Evolutionary conservation across 805 yeast genomes (phyloP), one percentile per base, ranked within the genome.

Genomic region (Kuraishia capsulata): DNA sequence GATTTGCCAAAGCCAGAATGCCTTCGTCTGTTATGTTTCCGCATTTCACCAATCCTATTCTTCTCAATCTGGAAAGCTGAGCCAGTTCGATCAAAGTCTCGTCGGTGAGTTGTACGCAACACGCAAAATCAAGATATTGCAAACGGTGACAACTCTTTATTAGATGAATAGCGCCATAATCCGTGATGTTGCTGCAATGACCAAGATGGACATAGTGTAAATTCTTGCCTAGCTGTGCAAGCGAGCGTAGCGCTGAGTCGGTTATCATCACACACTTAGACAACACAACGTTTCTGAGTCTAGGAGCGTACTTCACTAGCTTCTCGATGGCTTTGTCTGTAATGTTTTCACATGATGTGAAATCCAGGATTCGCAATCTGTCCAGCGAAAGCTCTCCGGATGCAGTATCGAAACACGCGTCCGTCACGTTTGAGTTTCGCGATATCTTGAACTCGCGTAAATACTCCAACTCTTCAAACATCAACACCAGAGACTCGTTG

Each of bases 41-140:
- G 59, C 98, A 90, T 56, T 89, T 90, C 19, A 92, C 98, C 36
- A 90, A 66, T 0, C 98, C 98, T 34, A 90, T 88, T 59, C 98
- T 74, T 50, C 92, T 75, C 48, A 90, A 67, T 51, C 81, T 78
- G 5, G 94, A 86, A 46, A 90, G 66, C 35, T 73, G 74, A 3
- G 95, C 75, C 45, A 90, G 64, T 50, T 81, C 94, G 31, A 74
- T 69, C 31, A 92, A 73, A 1, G 96, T 78, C 49, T 76, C 73
- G 61, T 92, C 86, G 2, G 97, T 88, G 39, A 90, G 68, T 56
- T 86, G 94, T 1, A 81, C 68, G 56, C 98, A 90, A 59, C 97
- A 89, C 13, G 97, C 97, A 42, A 92, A 73, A 61, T 90, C 98
- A 45, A 90, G 86, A 57, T 89, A 90, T 51, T 86, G 94, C 41